These are phyloP conservation scores for Pleurozium schreberi DNA, from an alignment of 225 moss, liverwort and hornwort genomes.

Conservation along the genomic window DNA sequence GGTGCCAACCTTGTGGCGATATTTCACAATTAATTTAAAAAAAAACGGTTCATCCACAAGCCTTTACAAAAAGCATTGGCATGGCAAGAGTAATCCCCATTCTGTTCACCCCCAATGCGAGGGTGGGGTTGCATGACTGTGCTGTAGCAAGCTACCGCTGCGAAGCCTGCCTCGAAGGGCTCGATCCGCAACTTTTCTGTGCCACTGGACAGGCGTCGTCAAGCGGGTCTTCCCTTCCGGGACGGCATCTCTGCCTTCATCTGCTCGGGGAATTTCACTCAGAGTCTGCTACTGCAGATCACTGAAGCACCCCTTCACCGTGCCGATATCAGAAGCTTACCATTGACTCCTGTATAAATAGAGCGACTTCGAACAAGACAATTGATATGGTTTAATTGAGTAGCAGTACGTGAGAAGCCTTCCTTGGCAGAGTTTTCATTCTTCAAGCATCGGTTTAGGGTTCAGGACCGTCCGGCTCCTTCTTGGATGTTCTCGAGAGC, in stretches of 20 bases:
- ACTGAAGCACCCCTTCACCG: neutral
- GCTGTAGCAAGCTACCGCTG: neutral
- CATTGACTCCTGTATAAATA: neutral
- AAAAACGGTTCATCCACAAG: too few relatives aligned
- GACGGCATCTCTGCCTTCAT: neutral
- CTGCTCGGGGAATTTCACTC: neutral
- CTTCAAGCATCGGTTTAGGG: neutral
- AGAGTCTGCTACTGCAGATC: rapidly evolving
- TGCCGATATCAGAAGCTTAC: too few relatives aligned
- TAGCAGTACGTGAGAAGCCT: too few relatives aligned
- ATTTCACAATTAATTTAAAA: too few relatives aligned
- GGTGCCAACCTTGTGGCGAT: too few relatives aligned
- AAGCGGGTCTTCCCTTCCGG: neutral
- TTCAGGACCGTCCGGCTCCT: too few relatives aligned
- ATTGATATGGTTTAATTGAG: neutral
- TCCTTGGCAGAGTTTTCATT: neutral
- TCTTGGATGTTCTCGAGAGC: too few relatives aligned
- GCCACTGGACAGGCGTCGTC: neutral
- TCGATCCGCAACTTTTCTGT: rapidly evolving
- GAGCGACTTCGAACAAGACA: neutral
- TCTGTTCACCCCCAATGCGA: neutral
- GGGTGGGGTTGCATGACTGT: neutral
- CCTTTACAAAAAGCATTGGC: neutral
- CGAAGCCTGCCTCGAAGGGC: neutral
- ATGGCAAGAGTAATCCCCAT: neutral